Base-by-base conservation (phyloP, 2,329 filamentous ascomycete genomes). In the Lasiodiplodia sp. region DNA sequence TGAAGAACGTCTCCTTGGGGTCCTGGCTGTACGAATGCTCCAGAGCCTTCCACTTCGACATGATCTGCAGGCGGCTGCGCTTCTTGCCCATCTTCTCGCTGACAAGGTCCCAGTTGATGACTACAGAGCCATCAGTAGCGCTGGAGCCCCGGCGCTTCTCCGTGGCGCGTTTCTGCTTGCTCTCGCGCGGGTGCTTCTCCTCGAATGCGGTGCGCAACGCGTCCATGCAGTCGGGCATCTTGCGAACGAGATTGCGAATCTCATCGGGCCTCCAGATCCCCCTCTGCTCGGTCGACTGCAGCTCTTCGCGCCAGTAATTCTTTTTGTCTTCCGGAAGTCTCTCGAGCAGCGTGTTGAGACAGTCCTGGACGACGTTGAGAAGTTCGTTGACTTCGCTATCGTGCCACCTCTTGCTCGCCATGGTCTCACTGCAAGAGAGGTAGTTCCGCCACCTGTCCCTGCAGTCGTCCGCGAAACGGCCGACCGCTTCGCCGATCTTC, bases 361-460 rank as follows among this genome's bases (percentile, higher is more conserved):
- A 84, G 12, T 86, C 80, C 14, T 84, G 78, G 3, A 93, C 86
- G 11, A 85, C 83, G 1, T 80, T 75, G 1, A 82, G 81, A 31
- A 92, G 79, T 11, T 76, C 79, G 0, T 80, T 77, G 73, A 91
- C 88, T 73, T 94, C 91, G 0, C 85, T 82, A 21, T 85, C 78
- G 1, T 81, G 83, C 91, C 92, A 94, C 1, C 80, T 77, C 40
- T 86, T 85, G 52, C 82, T 85, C 38, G 83, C 83, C 68, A 83
- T 81, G 0, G 82, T 84, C 6, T 85, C 82, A 23, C 86, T 86
- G 66, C 87, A 89, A 56, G 89, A 80, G 25, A 91, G 79, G 73
- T 91, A 89, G 73, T 92, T 91, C 49, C 89, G 85, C 82, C 90
- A 92, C 3, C 91, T 88, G 75, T 93, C 91, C 63, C 90, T 86